These are phyloP conservation scores for Candida awuae DNA, from an alignment of 805 yeast species.

Conservation along the genomic window DNA sequence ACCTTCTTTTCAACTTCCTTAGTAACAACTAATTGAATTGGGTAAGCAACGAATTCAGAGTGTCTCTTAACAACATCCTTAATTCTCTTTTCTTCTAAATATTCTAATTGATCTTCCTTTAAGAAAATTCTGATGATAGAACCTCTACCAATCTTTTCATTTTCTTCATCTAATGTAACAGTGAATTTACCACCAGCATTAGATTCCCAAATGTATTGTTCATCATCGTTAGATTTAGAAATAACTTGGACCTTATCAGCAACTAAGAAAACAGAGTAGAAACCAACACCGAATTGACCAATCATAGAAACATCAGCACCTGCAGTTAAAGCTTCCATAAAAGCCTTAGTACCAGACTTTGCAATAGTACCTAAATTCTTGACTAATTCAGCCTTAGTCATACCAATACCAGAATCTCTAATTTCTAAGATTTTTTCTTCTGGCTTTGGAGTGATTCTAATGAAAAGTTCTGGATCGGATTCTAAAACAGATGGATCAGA, in stretches of 20 bases:
- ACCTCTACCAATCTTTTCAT: constrained; percentile 92
- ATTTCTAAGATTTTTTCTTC: constrained; percentile 91
- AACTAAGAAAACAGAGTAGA: constrained; percentile 97
- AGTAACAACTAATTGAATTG: constrained; percentile 95
- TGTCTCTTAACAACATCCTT: constrained; percentile 99
- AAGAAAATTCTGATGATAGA: constrained; percentile 88
- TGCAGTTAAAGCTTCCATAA: constrained; percentile 98
- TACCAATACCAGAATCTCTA: constrained; percentile 99
- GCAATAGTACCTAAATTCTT: constrained; percentile 99
- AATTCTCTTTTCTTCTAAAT: constrained; percentile 98
- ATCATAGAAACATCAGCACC: constrained; percentile 99
- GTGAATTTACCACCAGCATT: constrained; percentile 99
- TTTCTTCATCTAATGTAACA: constrained; percentile 79
- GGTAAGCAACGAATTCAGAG: constrained; percentile 98
- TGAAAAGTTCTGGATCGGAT: constrained; percentile 91
- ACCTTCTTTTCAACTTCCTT: constrained; percentile 99
- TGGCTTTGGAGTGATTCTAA: constrained; percentile 95
- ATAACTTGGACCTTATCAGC: constrained; percentile 98
- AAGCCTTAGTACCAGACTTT: constrained; percentile 98
- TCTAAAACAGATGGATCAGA: constrained; percentile 89
- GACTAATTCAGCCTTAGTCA: constrained; percentile 98
- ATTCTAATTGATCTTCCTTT: constrained; percentile 98
- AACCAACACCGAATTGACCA: constrained; percentile 99
- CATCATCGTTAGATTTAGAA: constrained; percentile 97
- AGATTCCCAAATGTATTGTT: constrained; percentile 99